Base-by-base conservation (phyloP, 2,329 filamentous ascomycete species). In the Fusarium coffeatum region DNA sequence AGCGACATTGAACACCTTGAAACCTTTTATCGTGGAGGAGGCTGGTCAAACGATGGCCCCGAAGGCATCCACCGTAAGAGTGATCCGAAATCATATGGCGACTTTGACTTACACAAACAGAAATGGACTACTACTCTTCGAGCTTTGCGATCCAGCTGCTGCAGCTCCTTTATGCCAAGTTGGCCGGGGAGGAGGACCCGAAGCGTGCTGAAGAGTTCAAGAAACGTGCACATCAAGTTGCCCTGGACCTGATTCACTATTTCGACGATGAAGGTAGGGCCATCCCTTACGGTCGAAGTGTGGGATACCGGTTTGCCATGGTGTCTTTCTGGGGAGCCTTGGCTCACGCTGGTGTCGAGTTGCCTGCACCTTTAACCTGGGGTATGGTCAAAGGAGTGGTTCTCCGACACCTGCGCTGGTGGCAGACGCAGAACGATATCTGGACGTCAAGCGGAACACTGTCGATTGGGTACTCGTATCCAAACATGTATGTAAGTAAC, bases 101-200 rank as follows among this genome's bases (percentile, higher is more conserved):
- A 28, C 22, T 18, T 34, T 28, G 23, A 25, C 69, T 74, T 20
- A 71, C 42, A 37, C n/a, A 11, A 8, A 27, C 47, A 86, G 84
- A 94, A 79, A 93, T 94, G 89, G 92, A 94, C 77, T 94, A 94
- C 76, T 95, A 94, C 79, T 93, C 91, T 1, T 92, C 91, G 12
- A 92, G 90, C 61, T 94, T 94, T 76, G 92, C 92, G 2, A 95
- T 94, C 59, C 92, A 94, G 72, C 92, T 93, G 72, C 81, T 94
- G 7, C 92, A 95, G 76, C 85, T 95, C 0, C 82, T 94, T 1
- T 95, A 94, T 69, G 87, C 91, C 32, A 92, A 92, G 68, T 80
- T 94, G 3, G 90, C 90, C 3, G 89, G 85, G 2, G 86, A 90
- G 3, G 85, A 88, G 12, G 92, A 94, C 71, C 88, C 88, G 0